These are phyloP conservation scores for Phytophthora quininea DNA, from an alignment of 352 stramenopile species.

Conservation along the genomic window DNA sequence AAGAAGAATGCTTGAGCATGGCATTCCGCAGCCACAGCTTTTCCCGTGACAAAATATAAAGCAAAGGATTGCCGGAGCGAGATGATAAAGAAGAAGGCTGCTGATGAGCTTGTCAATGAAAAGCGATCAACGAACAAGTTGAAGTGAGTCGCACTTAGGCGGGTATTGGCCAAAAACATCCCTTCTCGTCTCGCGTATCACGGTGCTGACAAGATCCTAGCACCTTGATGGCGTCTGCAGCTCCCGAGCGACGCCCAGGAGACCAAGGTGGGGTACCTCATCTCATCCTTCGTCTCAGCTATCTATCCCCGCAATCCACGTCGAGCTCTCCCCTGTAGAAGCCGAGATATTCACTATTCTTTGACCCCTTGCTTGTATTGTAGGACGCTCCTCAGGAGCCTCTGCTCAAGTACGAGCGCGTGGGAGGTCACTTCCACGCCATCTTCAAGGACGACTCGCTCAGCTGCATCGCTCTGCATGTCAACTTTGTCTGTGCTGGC, in stretches of 20 bases:
- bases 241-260: slow-evolving; percentile 24
- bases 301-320: not conserved
- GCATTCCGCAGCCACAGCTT: too few species aligned
- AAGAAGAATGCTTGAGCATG: too few species aligned
- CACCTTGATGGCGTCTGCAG: slow-evolving; percentile 1
- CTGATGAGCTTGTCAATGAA: too few species aligned
- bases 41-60: too few species aligned
- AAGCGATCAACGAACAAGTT: too few species aligned
- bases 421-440: slow-evolving; percentile 84
- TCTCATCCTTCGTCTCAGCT: not conserved
- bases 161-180: too few species aligned
- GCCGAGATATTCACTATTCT: slow-evolving; percentile 15
- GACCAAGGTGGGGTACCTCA: slow-evolving; percentile 13
- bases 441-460: slow-evolving; percentile 90
- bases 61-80: too few species aligned
- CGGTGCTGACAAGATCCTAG: not conserved
- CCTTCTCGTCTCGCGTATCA: too few species aligned
- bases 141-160: too few species aligned
- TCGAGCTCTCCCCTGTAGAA: not conserved
- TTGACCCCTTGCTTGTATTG: slow-evolving; percentile 8
- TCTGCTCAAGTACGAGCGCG: slow-evolving; percentile 87
- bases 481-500: slow-evolving; percentile 78
- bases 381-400: slow-evolving; percentile 51
- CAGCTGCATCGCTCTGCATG: slow-evolving; percentile 79
- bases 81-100: too few species aligned